A percentile compares a stretch with the other conserved stretches of the same genome.
These are phyloP conservation scores for Lecanosticta acicola DNA, from an alignment of 2,329 filamentous ascomycete species.

Conservation along the genomic window DNA sequence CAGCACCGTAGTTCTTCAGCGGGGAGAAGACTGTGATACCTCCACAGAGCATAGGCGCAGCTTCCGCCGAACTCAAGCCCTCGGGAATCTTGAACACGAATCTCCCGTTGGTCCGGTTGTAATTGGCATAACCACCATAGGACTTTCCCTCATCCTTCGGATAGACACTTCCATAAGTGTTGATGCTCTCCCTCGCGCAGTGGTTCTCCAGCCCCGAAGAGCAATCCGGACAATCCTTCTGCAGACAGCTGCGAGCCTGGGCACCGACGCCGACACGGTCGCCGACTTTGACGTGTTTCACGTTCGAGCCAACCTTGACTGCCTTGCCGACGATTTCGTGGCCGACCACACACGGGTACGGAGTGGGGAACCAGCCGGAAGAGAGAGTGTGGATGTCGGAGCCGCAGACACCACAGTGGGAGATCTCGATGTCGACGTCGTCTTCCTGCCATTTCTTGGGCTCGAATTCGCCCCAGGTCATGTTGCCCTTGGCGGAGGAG, in stretches of 20 bases:
- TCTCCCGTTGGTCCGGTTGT: constrained; percentile 43
- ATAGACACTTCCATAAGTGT: constrained; percentile 27
- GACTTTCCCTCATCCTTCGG: constrained; percentile 36
- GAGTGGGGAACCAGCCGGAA: constrained; percentile 40
- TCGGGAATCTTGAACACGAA: constrained; percentile 57
- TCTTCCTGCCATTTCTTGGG: constrained; percentile 34
- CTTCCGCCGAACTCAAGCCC: constrained; percentile 42
- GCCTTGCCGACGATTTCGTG: constrained; percentile 32
- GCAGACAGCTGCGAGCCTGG: constrained; percentile 45
- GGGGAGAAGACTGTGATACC: constrained; percentile 70
- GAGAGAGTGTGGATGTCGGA: constrained; percentile 28
- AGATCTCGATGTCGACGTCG: constrained; percentile 37
- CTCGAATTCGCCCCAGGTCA: constrained; percentile 26
- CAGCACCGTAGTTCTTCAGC: constrained; percentile 58
- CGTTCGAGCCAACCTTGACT: constrained; percentile 28
- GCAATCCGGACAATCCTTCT: constrained; percentile 50
- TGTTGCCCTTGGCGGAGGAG: constrained; percentile 47
- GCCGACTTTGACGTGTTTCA: constrained; percentile 29
- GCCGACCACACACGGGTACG: constrained; percentile 31
- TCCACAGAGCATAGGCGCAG: constrained; percentile 63
- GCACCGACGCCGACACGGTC: constrained; percentile 48
- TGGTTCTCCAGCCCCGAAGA: constrained; percentile 40
- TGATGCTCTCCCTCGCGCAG: constrained; percentile 29
- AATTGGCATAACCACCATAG: constrained; percentile 58
- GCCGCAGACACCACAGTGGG: constrained; percentile 34